These are phyloP conservation scores for Solanum ossicruentum DNA, from an alignment of 257 asterid genomes.

Conservation along the genomic window DNA sequence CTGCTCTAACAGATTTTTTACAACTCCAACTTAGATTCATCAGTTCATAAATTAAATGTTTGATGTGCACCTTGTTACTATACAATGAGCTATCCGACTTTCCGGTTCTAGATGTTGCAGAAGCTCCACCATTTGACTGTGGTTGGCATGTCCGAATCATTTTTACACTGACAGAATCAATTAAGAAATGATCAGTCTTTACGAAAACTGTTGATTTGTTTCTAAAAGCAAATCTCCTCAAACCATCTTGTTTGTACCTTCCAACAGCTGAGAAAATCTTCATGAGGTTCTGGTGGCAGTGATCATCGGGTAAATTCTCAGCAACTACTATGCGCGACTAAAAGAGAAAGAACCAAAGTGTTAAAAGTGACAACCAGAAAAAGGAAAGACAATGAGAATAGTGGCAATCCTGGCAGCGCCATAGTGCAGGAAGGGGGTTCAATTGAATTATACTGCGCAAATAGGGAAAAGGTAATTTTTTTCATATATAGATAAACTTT, in stretches of 20 bases:
- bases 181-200: neutral
- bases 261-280: constrained; percentile 75
- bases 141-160: constrained; percentile 87
- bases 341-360: neutral
- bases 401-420: neutral
- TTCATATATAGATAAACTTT: neutral
- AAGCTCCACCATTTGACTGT: constrained; percentile 34
- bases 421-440: neutral
- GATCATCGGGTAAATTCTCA: constrained; percentile 87
- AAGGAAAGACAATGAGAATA: neutral
- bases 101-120: constrained; percentile 41
- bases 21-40: neutral
- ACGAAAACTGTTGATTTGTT: neutral
- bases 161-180: constrained; percentile 47
- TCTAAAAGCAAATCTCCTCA: neutral
- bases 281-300: constrained; percentile 86
- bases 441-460: neutral
- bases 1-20: neutral
- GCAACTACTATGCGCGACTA: constrained; percentile 78
- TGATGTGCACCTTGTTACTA: constrained; percentile 50
- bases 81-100: constrained; percentile 47
- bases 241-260: constrained; percentile 31
- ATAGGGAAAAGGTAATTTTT: neutral
- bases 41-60: neutral
- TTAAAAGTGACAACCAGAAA: neutral